A percentile compares a stretch with the other conserved stretches of the same genome.
Conservation (phyloP, 805 yeast genomes). For the Wickerhamiella sorbophila region DNA sequence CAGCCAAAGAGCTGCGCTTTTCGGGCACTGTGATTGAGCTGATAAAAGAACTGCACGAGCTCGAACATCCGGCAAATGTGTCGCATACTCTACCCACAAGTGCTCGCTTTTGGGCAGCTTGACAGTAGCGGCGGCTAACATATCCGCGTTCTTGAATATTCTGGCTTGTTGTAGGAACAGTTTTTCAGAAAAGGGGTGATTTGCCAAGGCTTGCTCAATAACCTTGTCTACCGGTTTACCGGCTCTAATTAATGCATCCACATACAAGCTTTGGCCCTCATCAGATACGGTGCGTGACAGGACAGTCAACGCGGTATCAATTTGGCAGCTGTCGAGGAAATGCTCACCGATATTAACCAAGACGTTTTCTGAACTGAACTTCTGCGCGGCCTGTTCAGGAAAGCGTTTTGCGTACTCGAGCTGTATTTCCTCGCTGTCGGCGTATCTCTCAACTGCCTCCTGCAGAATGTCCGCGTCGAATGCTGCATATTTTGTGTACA, state of each 20-base stretch:
- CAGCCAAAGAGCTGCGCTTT: constrained; percentile 31
- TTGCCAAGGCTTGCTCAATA: constrained; percentile 33
- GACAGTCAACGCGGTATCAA: neutral
- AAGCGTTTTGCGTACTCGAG: constrained; percentile 33
- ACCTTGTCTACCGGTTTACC: constrained; percentile 27
- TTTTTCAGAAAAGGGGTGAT: constrained; percentile 38
- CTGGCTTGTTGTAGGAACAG: constrained; percentile 54
- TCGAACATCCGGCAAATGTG: constrained; percentile 23
- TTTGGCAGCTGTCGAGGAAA: neutral
- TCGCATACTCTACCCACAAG: constrained; percentile 44
- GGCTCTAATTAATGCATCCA: neutral
- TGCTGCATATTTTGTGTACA: neutral
- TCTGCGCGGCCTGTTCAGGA: neutral
- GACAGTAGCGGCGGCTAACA: constrained; percentile 32
- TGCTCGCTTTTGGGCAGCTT: constrained; percentile 30
- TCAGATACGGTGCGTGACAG: neutral
- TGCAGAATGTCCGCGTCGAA: constrained; percentile 3
- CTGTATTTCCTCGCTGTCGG: constrained; percentile 56
- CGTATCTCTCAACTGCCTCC: constrained; percentile 57
- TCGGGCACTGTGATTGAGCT: constrained; percentile 2
- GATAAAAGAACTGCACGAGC: neutral
- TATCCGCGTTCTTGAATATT: constrained; percentile 36
- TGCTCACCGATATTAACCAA: neutral
- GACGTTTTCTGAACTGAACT: neutral
- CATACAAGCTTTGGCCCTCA: neutral